Percentiles rank a stretch among this genome's conserved stretches.
Evolutionary conservation across 176 grass and related monocot genomes (phyloP).

Genomic region (Musa acuminata): DNA sequence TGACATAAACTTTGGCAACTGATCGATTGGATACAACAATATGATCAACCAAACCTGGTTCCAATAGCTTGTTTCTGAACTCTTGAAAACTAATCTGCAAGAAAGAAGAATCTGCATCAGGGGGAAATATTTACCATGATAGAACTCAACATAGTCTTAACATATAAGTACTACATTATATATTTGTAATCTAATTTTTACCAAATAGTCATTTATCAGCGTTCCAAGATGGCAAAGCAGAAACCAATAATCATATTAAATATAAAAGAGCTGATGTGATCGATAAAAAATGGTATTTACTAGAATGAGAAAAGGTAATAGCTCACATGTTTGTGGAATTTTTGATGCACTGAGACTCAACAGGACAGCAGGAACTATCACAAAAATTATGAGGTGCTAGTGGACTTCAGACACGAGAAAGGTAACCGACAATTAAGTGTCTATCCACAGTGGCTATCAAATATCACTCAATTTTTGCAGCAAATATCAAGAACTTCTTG

Average conservation of each 20-base stretch:
- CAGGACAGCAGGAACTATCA: too few relatives aligned
- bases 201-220: neutral
- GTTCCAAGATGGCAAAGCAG: neutral
- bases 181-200: neutral
- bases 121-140: neutral
- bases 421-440: too few relatives aligned
- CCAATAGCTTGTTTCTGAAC: constrained; percentile 86
- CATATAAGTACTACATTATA: neutral
- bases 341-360: too few relatives aligned
- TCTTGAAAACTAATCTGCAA: constrained; percentile 95
- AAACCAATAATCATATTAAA: neutral
- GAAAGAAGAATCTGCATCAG: constrained; percentile 14
- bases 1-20: constrained; percentile 80
- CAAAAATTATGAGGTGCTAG: too few relatives aligned
- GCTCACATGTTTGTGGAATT: too few relatives aligned
- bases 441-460: too few relatives aligned
- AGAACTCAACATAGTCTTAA: neutral
- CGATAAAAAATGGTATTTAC: neutral
- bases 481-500: too few relatives aligned
- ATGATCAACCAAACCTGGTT: constrained; percentile 73
- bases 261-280: neutral
- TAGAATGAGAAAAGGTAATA: neutral
- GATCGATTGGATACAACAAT: constrained; percentile 89
- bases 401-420: too few relatives aligned
- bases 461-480: too few relatives aligned